Conservation (phyloP, 306 rosid species). For the Medicago truncatula region MtrunA17r5.0-ANR NC_053045.1:62584501-62585000, state of each 20-base stretch:
- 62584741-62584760: constrained; percentile 85
- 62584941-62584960: constrained; percentile 31
- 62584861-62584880: constrained; percentile 98
- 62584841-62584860: constrained; percentile 98
- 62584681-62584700: constrained; percentile 88
- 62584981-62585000: constrained; percentile 76
- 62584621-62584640: constrained; percentile 92
- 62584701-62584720: constrained; percentile 97
- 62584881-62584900: constrained; percentile 95
- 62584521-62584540: constrained; percentile 40
- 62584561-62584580: constrained; percentile 98
- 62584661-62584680: constrained; percentile 85
- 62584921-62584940: constrained; percentile 29
- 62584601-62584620: constrained; percentile 87
- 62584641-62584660: constrained; percentile 87
- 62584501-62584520: constrained; percentile 18
- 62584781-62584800: constrained; percentile 87
- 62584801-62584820: constrained; percentile 86
- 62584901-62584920: constrained; percentile 35
- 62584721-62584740: constrained; percentile 84
- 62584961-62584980: constrained; percentile 32
- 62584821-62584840: constrained; percentile 93
- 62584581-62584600: constrained; percentile 98
- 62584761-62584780: constrained; percentile 86
- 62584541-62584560: constrained; percentile 89